A percentile compares a stretch with the other conserved stretches of the same genome.
These are phyloP conservation scores for Cordyceps fumosorosea DNA, from an alignment of 2,329 filamentous ascomycete species.

Conservation along the genomic window DNA sequence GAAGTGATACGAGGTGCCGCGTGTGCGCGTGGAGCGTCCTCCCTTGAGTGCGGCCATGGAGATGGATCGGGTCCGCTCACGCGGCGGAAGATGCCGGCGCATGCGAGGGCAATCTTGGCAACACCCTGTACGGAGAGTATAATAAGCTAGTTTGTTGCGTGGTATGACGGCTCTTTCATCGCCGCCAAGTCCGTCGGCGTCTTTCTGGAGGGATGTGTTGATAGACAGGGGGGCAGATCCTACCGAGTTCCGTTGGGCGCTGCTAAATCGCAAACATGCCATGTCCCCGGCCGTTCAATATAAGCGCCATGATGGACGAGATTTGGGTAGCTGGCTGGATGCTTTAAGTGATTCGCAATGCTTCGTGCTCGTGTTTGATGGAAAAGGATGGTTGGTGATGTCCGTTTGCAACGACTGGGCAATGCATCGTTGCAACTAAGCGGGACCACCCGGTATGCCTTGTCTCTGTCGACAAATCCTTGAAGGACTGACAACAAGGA, in stretches of 20 bases:
- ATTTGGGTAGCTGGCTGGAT: neutral
- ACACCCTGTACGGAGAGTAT: neutral
- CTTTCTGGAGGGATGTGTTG: neutral
- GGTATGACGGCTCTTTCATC: neutral
- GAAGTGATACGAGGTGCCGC: constrained; percentile 5
- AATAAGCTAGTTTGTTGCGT: neutral
- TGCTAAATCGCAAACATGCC: neutral
- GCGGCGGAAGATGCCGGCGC: neutral
- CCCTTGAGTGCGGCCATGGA: neutral
- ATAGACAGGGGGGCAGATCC: neutral
- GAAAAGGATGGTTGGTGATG: neutral
- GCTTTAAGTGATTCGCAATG: neutral
- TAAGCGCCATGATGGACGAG: neutral
- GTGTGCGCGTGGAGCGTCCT: constrained; percentile 5
- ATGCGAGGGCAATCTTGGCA: neutral
- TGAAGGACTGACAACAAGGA: too few relatives aligned
- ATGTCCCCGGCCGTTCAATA: too few relatives aligned
- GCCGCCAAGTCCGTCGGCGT: neutral
- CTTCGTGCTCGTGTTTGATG: neutral
- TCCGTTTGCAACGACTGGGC: too few relatives aligned
- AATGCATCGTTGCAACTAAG: too few relatives aligned
- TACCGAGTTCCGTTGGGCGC: neutral
- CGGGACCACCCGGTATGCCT: too few relatives aligned
- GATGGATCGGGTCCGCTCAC: neutral
- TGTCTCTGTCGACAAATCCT: too few relatives aligned